phyloP scores from a whole-genome alignment of 2,329 filamentous ascomycete species.

The Neophaeococcomyces aloes region DNA sequence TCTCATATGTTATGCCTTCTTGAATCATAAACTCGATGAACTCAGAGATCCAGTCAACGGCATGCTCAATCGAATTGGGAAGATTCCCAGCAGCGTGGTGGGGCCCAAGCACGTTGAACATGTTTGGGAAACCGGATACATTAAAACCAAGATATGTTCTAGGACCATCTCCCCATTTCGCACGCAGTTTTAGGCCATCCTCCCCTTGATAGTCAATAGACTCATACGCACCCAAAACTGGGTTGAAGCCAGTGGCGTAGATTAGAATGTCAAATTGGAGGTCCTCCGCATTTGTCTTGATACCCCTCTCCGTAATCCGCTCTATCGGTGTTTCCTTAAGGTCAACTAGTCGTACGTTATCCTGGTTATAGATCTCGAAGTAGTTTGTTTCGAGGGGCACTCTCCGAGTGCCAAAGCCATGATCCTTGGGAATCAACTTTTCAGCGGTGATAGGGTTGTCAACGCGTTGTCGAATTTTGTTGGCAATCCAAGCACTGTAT shows the following conservation, averaged over 20 bases:
- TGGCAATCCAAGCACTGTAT: slow-evolving; percentile 45
- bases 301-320: slow-evolving; percentile 11
- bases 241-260: slow-evolving; percentile 37
- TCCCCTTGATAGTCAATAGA: no score
- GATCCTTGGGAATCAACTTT: slow-evolving; percentile 44
- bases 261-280: slow-evolving; percentile 31
- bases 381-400: slow-evolving; percentile 31
- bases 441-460: slow-evolving; percentile 39
- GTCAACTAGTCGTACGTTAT: slow-evolving; percentile 39
- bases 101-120: no score
- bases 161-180: no score
- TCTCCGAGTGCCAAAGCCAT: slow-evolving; percentile 45
- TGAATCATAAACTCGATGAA: no score
- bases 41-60: no score
- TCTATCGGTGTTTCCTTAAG: slow-evolving; percentile 30
- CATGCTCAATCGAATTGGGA: no score
- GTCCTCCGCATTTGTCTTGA: slow-evolving; percentile 11
- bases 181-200: no score
- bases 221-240: no score
- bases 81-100: no score
- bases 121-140: no score
- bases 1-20: no score
- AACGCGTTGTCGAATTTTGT: slow-evolving; percentile 42
- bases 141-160: no score
- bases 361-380: slow-evolving; percentile 39